Base-by-base conservation (phyloP, 2,329 filamentous ascomycete genomes). In the Penicillium sp. region DNA sequence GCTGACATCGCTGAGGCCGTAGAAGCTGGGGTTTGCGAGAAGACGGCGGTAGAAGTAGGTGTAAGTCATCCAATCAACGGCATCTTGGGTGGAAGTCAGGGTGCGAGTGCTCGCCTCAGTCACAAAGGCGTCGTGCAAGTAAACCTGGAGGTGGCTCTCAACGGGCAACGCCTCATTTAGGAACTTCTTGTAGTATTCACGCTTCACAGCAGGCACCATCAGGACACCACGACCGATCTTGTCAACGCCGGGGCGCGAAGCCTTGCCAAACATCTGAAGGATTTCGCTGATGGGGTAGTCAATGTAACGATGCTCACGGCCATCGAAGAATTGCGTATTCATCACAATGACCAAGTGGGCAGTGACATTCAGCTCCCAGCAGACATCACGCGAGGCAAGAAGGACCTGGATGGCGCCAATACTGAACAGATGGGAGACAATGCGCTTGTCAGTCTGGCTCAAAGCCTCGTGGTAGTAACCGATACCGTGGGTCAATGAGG, bases 121-220 rank as follows among this genome's bases (percentile, higher is more conserved):
- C 46, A 99, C 94, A 69, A 99, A 98, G 0, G 92, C 93, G 77
- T 99, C 96, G 69, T 96, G 92, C 36, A 99, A 83, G 75, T 92
- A 96, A 56, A 90, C 88, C 72, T 96, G 91, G 35, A 99, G 83
- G 73, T 96, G 92, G 64, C 92, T 96, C 79, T 99, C 95, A 24
- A 99, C 92, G 0, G 95, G 95, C 43, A 99, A 82, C 19, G 95
- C 95, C 75, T 99, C 96, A 68, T 95, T 94, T 65, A 99, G 79
- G 81, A 99, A 99, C 78, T 99, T 99, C 79, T 95, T 96, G 84
- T 98, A 99, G 78, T 96, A 99, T 63, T 97, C 93, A 39, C 95
- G 88, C 83, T 96, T 97, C 50, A 96, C 92, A 18, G 90, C 88
- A 2, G 94, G 92, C 11, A 97, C 87, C 95, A 99, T 98, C 46